Conservation (phyloP, 2,329 filamentous ascomycete genomes). For the Alternaria burnsii region DNA sequence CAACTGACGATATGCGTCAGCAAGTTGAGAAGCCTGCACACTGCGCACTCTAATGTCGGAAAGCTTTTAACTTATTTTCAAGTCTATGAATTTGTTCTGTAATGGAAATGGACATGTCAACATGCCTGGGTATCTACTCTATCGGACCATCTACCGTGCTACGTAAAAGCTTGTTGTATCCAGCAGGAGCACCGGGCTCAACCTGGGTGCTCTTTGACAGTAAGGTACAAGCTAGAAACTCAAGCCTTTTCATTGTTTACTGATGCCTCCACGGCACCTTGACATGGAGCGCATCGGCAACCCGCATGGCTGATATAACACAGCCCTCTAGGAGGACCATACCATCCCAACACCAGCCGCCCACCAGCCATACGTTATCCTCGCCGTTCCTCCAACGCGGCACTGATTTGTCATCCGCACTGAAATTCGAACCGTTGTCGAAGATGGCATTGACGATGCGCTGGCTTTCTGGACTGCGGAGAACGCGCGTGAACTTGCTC, state of each 20-base stretch:
- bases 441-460: slow-evolving; percentile 60
- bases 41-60: not conserved
- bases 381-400: slow-evolving; percentile 62
- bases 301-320: slow-evolving; percentile 65
- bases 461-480: slow-evolving; percentile 61
- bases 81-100: too few species aligned
- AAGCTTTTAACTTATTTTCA: not conserved
- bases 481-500: slow-evolving; percentile 61
- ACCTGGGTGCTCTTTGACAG: not conserved
- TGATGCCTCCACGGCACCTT: slow-evolving; percentile 42
- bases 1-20: not conserved
- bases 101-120: not conserved
- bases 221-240: too few species aligned
- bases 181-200: not conserved
- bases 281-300: slow-evolving; percentile 63
- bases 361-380: slow-evolving; percentile 63
- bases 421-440: slow-evolving; percentile 15
- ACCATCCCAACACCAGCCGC: slow-evolving; percentile 72
- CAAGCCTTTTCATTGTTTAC: not conserved
- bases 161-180: not conserved
- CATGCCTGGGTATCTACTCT: slow-evolving; percentile 4
- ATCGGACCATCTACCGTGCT: not conserved
- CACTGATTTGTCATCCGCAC: slow-evolving; percentile 28
- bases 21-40: not conserved
- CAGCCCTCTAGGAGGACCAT: slow-evolving; percentile 71